Base-by-base conservation (phyloP, 805 yeast genomes). In the Wickerhamomyces rabaulensis region DNA sequence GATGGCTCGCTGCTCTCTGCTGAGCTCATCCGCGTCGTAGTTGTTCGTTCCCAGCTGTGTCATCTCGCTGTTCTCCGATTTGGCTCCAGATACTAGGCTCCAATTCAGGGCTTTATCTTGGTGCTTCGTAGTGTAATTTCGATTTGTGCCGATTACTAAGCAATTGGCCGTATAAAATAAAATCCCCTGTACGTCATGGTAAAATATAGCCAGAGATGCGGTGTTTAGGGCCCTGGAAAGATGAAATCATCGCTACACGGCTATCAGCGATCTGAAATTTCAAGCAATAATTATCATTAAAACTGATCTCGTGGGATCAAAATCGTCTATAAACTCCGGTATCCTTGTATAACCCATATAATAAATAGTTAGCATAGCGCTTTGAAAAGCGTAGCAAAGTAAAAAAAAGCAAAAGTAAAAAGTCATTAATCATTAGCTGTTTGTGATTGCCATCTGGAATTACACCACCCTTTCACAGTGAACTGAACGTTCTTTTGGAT, bases 1-100 rank as follows among this genome's bases (percentile, higher is more conserved):
- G 38, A 88, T 66, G 3, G 96, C 95, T 41, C 68, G 66, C 41
- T 51, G 38, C 41, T 47, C 47, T 33, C 43, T 47, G 33, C 46
- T 42, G 37, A 42, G 27, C 17, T 52, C 55, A 3, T 46, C 51
- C 3, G 26, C 39, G 16, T 47, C 47, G 44, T 45, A 43, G 23
- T 16, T 37, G 7, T 10, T 31, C 22, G 3, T 9, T 21, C 31
- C 22, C 15, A 31, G 29, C 23, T 33, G 36, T 33, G 36, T 33
- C 36, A 33, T 33, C 10, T 33, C 31, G 31, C 31, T 27, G 6
- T 27, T 27, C 27, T 13, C 31, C 15, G 31, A 27, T 3, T 27
- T 27, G 31, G 31, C n/a, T 13, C 31, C 31, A 27, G n/a, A 27
- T 13, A 25, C n/a, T n/a, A n/a, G n/a, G n/a, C n/a, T n/a, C n/a